A percentile compares a stretch with the other conserved stretches of the same genome.
These are phyloP conservation scores for Ophiobolus disseminans DNA, from an alignment of 2,329 filamentous ascomycete species.

Conservation along the genomic window DNA sequence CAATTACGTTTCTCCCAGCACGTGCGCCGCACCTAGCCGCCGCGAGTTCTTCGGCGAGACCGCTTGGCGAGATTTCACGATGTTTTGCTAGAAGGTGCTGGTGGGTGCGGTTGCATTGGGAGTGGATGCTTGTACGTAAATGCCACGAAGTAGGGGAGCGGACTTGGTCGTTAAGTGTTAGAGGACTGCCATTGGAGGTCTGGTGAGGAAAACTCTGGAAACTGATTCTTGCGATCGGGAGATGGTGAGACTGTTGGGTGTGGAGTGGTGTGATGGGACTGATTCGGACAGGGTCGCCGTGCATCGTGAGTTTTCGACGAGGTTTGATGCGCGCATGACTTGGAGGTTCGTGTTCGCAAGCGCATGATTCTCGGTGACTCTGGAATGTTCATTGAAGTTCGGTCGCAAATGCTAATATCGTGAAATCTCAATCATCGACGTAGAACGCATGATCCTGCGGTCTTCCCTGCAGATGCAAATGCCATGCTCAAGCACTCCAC, in stretches of 20 bases:
- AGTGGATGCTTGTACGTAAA: constrained; percentile 36
- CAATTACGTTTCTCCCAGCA: constrained; percentile 5
- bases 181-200: constrained; percentile 27
- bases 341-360: too few relatives aligned
- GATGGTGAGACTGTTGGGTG: constrained; percentile 5
- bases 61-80: constrained; percentile 1
- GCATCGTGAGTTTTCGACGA: neutral
- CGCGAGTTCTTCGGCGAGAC: constrained; percentile 4
- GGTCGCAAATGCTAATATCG: too few relatives aligned
- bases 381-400: too few relatives aligned
- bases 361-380: too few relatives aligned
- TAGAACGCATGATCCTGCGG: too few relatives aligned
- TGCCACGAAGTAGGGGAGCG: constrained; percentile 1
- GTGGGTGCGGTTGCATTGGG: constrained; percentile 12
- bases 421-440: too few relatives aligned
- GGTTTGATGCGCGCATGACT: neutral
- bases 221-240: constrained; percentile 9
- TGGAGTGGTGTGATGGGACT: constrained; percentile 6
- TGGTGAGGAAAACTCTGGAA: constrained; percentile 14
- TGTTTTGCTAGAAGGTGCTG: constrained; percentile 15
- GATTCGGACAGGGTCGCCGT: too few relatives aligned
- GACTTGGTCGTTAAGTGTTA: constrained; percentile 26
- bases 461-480: too few relatives aligned
- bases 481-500: constrained; percentile 53
- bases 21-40: neutral